Evolutionary conservation across 164 flowering plant genomes (phyloP), one percentile per base, ranked within the genome.

Genomic region (Sedum album): DNA sequence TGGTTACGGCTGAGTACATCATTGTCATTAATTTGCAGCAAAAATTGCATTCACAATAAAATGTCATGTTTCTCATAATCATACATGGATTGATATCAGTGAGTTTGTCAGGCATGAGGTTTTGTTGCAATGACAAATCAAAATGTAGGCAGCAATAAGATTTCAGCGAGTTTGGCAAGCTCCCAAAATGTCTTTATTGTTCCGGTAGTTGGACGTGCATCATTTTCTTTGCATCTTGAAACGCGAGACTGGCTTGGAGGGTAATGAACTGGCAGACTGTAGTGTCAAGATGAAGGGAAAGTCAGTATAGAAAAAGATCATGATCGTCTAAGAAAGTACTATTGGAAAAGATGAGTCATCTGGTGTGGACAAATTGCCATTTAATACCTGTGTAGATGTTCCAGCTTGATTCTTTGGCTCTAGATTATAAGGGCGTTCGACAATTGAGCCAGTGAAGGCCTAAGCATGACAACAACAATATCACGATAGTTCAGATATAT

Each of bases 211-310:
- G 57, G 57, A 25, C 4, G 31, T 3, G 5, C 30, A 33, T 65
- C 67, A 79, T 80, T 80, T 81, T 73, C 86, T 85, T 80, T 82
- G 88, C 92, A 89, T 80, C 84, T 85, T 93, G 83, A 93, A 93
- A 75, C 97, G 84, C 15, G 98, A 93, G 20, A 90, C 86, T 60
- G 94, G 97, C 69, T 84, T 93, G 69, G 96, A 79, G 18, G 91
- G 80, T 65, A 79, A 82, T 31, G 85, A 67, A 68, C 62, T 33
- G 6, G 78, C 70, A 9, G 78, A 30, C 86, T 82, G 79, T 21
- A 36, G 25, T n/a, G 26, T 10, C 67, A 38, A 21, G 30, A 41
- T n/a, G 30, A 35, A 20, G 48, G 48, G 25, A 55, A 72, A 36
- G 14, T 60, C 67, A 68, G 71, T 64, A 11, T 26, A n/a, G n/a